Conservation (phyloP, 129 eudicot genomes). For the Rutidosis leptorrhynchoides region DNA sequence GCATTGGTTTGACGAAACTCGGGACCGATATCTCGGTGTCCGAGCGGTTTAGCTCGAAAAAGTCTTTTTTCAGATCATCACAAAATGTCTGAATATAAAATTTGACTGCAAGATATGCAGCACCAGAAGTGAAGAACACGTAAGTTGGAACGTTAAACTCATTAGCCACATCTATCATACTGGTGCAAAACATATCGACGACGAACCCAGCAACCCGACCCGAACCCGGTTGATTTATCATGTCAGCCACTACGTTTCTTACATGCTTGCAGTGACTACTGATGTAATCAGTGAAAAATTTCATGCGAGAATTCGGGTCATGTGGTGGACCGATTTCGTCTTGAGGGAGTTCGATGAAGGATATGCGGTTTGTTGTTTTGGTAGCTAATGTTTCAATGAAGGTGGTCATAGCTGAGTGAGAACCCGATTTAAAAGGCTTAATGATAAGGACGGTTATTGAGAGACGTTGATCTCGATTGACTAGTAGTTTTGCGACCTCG, state of each 20-base stretch:
- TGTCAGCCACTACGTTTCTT: conserved; percentile 14
- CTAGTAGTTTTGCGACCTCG: conserved; percentile 41
- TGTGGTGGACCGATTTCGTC: background rate
- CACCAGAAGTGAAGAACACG: conserved; percentile 23
- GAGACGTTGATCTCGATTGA: conserved; percentile 24
- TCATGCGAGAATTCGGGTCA: background rate
- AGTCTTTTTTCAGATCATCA: background rate
- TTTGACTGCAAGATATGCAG: conserved; percentile 17
- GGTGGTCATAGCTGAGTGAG: background rate
- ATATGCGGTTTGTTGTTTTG: background rate
- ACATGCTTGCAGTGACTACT: conserved; percentile 25
- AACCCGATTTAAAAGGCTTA: background rate
- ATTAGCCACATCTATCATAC: conserved; percentile 30
- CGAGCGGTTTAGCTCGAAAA: background rate
- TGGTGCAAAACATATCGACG: conserved; percentile 19
- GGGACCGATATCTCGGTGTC: conserved; percentile 6
- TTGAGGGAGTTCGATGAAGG: conserved; percentile 9
- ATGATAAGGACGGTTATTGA: conserved; percentile 26
- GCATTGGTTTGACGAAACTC: background rate
- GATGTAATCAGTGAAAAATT: conserved; percentile 14
- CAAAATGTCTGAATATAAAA: conserved; percentile 15
- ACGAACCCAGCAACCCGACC: conserved; percentile 18
- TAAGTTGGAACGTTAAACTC: conserved; percentile 30
- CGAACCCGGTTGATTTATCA: conserved; percentile 9
- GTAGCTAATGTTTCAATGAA: background rate